phyloP scores from a whole-genome alignment of 2,329 filamentous ascomycete species.

The Plectosphaerella cucumerina region DNA sequence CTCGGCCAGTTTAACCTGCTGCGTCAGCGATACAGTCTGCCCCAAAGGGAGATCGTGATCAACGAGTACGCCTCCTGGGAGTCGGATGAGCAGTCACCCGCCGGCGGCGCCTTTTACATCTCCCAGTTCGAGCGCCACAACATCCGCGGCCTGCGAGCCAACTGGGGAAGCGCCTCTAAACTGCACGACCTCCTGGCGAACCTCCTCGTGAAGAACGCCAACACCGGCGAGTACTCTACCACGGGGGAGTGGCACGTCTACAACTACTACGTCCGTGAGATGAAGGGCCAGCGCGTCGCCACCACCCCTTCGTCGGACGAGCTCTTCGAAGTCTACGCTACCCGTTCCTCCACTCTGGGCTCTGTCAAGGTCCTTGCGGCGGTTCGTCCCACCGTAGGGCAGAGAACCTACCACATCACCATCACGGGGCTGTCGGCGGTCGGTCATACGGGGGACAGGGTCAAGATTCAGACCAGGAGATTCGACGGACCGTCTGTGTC shows the following conservation, averaged over 20 bases:
- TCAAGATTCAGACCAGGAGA: background rate
- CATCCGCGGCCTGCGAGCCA: conserved; percentile 35
- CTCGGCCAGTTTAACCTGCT: conserved; percentile 16
- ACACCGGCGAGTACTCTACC: background rate
- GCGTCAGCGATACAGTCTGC: conserved; percentile 21
- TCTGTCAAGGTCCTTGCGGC: conserved; percentile 3
- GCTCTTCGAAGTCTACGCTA: conserved; percentile 5
- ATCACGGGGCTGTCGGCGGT: background rate
- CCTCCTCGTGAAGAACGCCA: conserved; percentile 15
- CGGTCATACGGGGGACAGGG: background rate
- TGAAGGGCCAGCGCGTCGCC: conserved; percentile 5
- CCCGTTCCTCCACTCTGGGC: background rate
- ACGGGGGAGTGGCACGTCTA: conserved; percentile 9
- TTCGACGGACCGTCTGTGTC: background rate
- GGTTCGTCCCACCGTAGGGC: background rate
- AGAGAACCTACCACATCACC: background rate
- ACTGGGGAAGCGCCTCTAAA: conserved; percentile 34
- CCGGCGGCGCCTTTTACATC: conserved; percentile 39
- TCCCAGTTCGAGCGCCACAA: conserved; percentile 40
- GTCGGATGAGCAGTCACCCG: conserved; percentile 32
- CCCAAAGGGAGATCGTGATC: conserved; percentile 34
- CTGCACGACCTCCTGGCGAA: conserved; percentile 40
- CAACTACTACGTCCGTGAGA: conserved; percentile 7
- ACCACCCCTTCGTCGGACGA: conserved; percentile 1
- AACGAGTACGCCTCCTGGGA: conserved; percentile 40